Conservation (phyloP, 371 early-diverging fungal genomes). For the Thermomucor indicae-seudaticae region DNA sequence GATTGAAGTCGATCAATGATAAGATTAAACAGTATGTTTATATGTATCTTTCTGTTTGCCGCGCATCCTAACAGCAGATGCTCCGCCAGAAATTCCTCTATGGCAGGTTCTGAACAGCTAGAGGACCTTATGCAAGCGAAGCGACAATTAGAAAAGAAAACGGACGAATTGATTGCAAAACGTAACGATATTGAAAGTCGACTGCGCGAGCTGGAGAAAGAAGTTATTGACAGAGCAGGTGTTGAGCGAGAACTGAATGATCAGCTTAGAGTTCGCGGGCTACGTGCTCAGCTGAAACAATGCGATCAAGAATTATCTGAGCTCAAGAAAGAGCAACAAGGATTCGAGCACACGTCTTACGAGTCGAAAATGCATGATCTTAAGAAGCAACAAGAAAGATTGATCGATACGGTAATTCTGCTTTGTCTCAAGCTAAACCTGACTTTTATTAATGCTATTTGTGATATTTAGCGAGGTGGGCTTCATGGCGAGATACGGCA, state of each 20-base stretch:
- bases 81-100: conserved; percentile 10
- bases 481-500: conserved; percentile 86
- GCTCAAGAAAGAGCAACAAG: conserved; percentile 20
- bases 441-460: neutral
- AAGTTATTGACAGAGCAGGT: conserved; percentile 39
- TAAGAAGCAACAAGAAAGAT: conserved; percentile 37
- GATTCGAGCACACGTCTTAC: conserved; percentile 22
- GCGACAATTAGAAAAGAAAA: conserved; percentile 20
- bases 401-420: conserved; percentile 48
- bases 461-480: conserved; percentile 52
- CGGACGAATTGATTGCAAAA: conserved; percentile 4
- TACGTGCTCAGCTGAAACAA: conserved; percentile 26
- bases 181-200: conserved; percentile 17
- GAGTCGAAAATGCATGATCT: conserved; percentile 28
- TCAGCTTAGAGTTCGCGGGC: conserved; percentile 57
- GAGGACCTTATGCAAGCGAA: conserved; percentile 13
- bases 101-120: conserved; percentile 7
- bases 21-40: conserved; percentile 33
- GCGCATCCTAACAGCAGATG: too few relatives aligned
- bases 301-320: conserved; percentile 29
- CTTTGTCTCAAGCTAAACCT: neutral
- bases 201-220: conserved; percentile 43
- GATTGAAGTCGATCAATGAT: conserved; percentile 31
- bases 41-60: neutral
- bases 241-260: conserved; percentile 63